Evolutionary conservation across 805 yeast species (phyloP), one percentile per base, ranked within the genome.

Genomic region (Barnettozyma salicaria): DNA sequence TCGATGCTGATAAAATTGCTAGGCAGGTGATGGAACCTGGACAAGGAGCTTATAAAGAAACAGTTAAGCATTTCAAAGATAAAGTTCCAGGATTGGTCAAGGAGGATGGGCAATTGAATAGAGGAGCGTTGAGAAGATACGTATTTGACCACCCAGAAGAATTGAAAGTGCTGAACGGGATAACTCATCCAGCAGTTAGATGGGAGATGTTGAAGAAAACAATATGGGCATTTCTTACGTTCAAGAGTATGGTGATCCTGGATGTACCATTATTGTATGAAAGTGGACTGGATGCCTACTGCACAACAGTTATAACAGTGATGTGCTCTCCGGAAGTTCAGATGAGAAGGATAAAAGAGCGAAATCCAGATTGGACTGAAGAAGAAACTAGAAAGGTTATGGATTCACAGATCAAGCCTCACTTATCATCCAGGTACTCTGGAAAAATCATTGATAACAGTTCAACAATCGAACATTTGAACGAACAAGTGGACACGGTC

Each of bases 201-300:
- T 52, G 55, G 30, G 82, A 75, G 31, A 86, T 90, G 52, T 56
- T 74, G 7, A 62, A 69, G 59, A 74, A 72, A 47, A 61, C 86
- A 1, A 25, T 80, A 2, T 41, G 47, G 35, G 73, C 74, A 13
- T 92, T 88, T 69, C 21, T 86, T 11, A 44, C 56, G 8, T 76
- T 86, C 11, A 54, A 74, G 30, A 57, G 66, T 11, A 49, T 87
- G 53, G 88, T 87, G 4, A 62, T 92, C 0, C 59, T 92, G 33
- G 99, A 92, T 53, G 90, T 94, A 3, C 99, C 99, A 1, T 63
- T 92, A 26, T 63, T 92, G 14, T 92, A 85, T 58, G 98, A 92
- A 57, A 71, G 87, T 24, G 74, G 77, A 2, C 64, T 90, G 47
- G 78, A 86, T 52, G 49, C 55, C 31, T 61, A 80, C 18, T 90